Conservation (phyloP, 1,139 yeast species). For the Geotrichum phurueaensis region DNA sequence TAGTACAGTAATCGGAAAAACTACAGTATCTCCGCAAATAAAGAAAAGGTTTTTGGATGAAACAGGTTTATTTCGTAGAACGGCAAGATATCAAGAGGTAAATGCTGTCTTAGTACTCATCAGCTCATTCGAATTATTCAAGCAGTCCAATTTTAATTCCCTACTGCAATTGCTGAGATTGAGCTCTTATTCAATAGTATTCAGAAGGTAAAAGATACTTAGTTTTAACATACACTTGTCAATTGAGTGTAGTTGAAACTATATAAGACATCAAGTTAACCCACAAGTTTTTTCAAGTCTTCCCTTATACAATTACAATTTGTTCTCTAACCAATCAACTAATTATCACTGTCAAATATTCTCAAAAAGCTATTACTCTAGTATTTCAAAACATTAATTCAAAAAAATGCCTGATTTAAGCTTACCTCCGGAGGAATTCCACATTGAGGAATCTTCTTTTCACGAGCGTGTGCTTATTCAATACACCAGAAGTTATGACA, state of each 20-base stretch:
- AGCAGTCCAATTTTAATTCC: not conserved
- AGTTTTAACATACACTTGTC: not conserved
- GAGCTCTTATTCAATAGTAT: not conserved
- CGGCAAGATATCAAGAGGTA: not conserved
- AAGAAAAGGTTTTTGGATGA: no score
- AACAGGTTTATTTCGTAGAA: not conserved
- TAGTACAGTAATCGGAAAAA: not conserved
- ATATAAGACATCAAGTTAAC: no score
- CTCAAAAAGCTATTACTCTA: not conserved
- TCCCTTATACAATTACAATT: not conserved
- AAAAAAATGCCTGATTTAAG: conserved; percentile 1
- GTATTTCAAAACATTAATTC: not conserved
- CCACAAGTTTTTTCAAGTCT: not conserved
- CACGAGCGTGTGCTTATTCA: conserved; percentile 15
- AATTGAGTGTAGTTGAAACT: not conserved
- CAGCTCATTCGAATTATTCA: not conserved
- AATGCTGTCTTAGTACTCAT: not conserved
- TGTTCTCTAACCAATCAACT: not conserved
- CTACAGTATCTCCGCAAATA: not conserved
- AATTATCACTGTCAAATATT: not conserved
- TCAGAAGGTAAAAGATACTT: not conserved
- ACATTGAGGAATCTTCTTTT: conserved; percentile 17
- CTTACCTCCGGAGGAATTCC: conserved; percentile 4
- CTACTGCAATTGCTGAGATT: not conserved
- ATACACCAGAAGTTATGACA: conserved; percentile 11